Base-by-base conservation (phyloP, 2,329 filamentous ascomycete genomes). In the Monosporascus cannonballus region DNA sequence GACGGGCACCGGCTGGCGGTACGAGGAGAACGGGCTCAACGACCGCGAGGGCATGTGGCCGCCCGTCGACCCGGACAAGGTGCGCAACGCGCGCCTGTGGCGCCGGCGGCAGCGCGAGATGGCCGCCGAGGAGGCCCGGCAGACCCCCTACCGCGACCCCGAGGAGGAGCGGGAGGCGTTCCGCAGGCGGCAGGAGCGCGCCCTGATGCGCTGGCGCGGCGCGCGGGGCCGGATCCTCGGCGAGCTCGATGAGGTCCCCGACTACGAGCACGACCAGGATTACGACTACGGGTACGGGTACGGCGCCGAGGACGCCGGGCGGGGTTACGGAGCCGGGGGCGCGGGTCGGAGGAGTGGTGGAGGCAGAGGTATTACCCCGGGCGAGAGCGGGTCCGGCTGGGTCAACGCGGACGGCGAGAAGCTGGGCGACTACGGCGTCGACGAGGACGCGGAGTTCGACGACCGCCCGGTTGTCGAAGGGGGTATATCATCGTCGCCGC, bases 1-100 rank as follows among this genome's bases (percentile, higher is more conserved):
- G 37, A 18, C 18, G 22, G 77, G 73, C 3, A 55, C 62, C 0
- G 79, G 82, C 53, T 80, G 87, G 83, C 67, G 71, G 6, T 92
- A 85, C 72, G 81, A 85, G 56, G 85, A 87, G 58, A 94, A 94
- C 69, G 89, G 84, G 1, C 88, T 92, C 67, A 90, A 94, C 69
- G 79, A 84, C 58, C 69, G 69, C 50, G 67, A 73, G 41, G 78
- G 76, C 50, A 74, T 81, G 65, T 87, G 84, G 84, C 84, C 84
- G 24, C 84, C 84, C 1, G 68, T 71, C 0, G 80, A 87, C 67
- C 83, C 83, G 20, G 83, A 85, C 27, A 85, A 83, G 68, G 66
- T 79, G 55, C 74, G 78, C 0, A 71, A 74, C 46, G 69, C 69
- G 36, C 14, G 69, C 54, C 17, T 65, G 57, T 54, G 66, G 68